Conservation (phyloP, 139 green algal genomes). For the Dunaliella sp. region DNA sequence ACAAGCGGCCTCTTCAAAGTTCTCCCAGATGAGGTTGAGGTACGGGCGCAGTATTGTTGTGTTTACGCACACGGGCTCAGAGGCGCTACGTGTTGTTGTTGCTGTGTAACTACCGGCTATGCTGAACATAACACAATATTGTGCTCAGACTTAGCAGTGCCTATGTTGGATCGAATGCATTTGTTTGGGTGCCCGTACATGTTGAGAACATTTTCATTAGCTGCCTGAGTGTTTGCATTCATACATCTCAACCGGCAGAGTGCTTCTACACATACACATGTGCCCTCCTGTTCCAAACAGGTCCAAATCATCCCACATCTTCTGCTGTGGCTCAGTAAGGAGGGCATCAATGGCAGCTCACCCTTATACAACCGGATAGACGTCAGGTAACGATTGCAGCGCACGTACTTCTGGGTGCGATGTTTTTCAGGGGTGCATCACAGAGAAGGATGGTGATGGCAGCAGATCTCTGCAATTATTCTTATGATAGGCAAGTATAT, state of each 20-base stretch:
- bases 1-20: not conserved
- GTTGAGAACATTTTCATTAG: not conserved
- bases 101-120: too few species aligned
- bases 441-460: too few species aligned
- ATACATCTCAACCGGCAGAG: too few species aligned
- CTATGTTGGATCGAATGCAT: too few species aligned
- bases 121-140: not conserved
- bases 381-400: too few species aligned
- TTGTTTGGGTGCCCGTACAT: too few species aligned
- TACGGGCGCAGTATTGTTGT: not conserved
- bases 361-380: not conserved
- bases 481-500: not conserved
- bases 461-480: not conserved
- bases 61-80: too few species aligned
- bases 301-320: not conserved
- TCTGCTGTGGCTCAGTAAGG: not conserved
- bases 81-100: too few species aligned
- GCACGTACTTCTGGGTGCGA: too few species aligned
- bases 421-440: not conserved
- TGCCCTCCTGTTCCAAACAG: not conserved
- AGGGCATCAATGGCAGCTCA: not conserved
- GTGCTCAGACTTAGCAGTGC: not conserved
- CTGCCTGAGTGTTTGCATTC: too few species aligned
- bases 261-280: too few species aligned
- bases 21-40: not conserved